These are phyloP conservation scores for Sphaerulina vaccinii DNA, from an alignment of 2,329 filamentous ascomycete genomes.

Conservation along the genomic window DNA sequence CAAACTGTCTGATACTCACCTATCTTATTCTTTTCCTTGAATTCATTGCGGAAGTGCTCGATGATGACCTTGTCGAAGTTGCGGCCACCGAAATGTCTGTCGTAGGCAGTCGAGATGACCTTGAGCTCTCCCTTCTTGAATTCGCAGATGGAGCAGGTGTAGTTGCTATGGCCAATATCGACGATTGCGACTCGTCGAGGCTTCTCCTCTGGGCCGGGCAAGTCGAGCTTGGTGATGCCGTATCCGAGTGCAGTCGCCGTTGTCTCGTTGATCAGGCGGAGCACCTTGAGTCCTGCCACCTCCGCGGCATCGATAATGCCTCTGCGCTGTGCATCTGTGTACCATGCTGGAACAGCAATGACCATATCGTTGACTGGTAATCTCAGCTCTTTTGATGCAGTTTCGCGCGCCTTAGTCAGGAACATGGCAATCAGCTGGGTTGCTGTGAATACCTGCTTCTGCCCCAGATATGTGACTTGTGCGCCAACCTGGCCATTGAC, in stretches of 20 bases:
- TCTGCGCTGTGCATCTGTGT: conserved; percentile 90
- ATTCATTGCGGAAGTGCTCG: conserved; percentile 92
- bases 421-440: conserved; percentile 95
- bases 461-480: conserved; percentile 87
- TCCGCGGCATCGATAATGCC: conserved; percentile 87
- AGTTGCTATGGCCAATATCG: conserved; percentile 96
- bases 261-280: conserved; percentile 96
- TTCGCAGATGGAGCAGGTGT: conserved; percentile 90
- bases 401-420: conserved; percentile 89
- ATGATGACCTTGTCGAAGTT: conserved; percentile 95
- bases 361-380: conserved; percentile 90
- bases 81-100: conserved; percentile 94
- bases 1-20: conserved; percentile 4
- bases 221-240: conserved; percentile 95
- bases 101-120: conserved; percentile 88
- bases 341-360: conserved; percentile 93
- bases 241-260: conserved; percentile 94
- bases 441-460: conserved; percentile 93
- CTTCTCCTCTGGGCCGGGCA: conserved; percentile 85
- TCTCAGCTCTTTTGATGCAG: conserved; percentile 81
- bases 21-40: conserved; percentile 97
- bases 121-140: conserved; percentile 95
- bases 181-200: conserved; percentile 86
- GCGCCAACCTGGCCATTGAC: conserved; percentile 92
- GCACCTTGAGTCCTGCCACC: conserved; percentile 86